Evolutionary conservation across 208 protist genomes (phyloP).

Genomic region (Crithidia bombi): DNA sequence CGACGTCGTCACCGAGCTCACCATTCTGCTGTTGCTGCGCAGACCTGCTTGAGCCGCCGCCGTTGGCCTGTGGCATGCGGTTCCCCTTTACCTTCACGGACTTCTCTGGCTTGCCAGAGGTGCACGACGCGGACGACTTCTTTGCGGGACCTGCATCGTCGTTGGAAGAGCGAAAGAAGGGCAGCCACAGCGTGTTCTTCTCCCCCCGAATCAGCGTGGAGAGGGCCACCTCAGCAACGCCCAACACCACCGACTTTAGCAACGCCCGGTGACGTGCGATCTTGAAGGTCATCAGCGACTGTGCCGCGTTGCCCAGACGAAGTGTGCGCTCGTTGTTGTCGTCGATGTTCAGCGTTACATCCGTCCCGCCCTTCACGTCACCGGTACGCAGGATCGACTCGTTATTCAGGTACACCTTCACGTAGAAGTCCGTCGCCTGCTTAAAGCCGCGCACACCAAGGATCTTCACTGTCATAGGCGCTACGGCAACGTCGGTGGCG

Average conservation of each 20-base stretch:
- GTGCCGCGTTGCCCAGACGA: conserved; percentile 46
- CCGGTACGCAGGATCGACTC: conserved; percentile 59
- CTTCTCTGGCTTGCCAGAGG: conserved; percentile 1
- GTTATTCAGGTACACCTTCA: conserved; percentile 72
- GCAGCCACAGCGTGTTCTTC: conserved; percentile 72
- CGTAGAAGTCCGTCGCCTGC: conserved; percentile 51
- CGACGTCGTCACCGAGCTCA: background rate
- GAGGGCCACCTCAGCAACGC: conserved; percentile 57
- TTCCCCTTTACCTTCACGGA: conserved; percentile 34
- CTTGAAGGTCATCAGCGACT: conserved; percentile 58
- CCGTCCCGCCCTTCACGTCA: conserved; percentile 33
- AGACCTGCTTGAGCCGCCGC: background rate
- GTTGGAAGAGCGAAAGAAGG: conserved; percentile 40
- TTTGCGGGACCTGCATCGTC: background rate
- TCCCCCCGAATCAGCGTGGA: conserved; percentile 59
- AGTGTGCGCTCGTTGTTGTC: conserved; percentile 74
- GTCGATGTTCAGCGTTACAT: conserved; percentile 53
- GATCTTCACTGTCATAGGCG: conserved; percentile 74
- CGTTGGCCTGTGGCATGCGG: conserved; percentile 24
- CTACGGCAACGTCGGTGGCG: conserved; percentile 34
- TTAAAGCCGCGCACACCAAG: conserved; percentile 62
- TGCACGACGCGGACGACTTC: background rate
- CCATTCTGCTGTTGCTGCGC: conserved; percentile 1
- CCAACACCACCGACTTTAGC: conserved; percentile 45
- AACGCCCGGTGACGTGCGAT: conserved; percentile 50